A percentile compares a stretch with the other conserved stretches of the same genome.
Evolutionary conservation across 2,329 filamentous ascomycete species (phyloP).

Genomic region (Lasiodiplodia sp.): DNA sequence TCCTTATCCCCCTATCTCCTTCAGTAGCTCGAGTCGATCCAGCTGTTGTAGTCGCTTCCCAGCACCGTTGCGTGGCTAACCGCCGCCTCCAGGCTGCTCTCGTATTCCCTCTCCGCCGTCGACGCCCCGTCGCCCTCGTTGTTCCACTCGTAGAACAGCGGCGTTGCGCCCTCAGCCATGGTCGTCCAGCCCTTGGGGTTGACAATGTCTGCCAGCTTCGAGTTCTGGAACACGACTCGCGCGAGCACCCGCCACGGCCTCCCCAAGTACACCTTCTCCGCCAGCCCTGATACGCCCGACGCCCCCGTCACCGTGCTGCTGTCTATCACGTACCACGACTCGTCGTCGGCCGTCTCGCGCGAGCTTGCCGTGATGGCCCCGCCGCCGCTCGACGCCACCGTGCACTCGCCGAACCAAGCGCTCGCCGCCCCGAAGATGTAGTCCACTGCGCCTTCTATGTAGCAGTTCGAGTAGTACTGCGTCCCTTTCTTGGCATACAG

Average conservation of each 20-base stretch:
- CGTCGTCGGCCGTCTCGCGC: constrained; percentile 40
- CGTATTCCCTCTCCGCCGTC: constrained; percentile 58
- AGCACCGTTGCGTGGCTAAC: constrained; percentile 55
- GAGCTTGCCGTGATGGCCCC: constrained; percentile 45
- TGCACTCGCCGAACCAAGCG: constrained; percentile 60
- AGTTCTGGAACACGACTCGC: constrained; percentile 61
- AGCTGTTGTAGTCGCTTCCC: constrained; percentile 52
- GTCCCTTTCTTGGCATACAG: constrained; percentile 54
- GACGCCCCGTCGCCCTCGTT: constrained; percentile 66
- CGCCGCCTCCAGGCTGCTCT: constrained; percentile 49
- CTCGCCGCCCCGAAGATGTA: constrained; percentile 65
- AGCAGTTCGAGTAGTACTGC: constrained; percentile 63
- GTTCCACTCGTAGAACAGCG: constrained; percentile 64
- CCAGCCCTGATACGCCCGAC: constrained; percentile 36
- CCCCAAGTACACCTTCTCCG: constrained; percentile 56
- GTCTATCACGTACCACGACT: constrained; percentile 64
- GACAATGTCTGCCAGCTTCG: constrained; percentile 62
- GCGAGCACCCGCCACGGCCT: constrained; percentile 62
- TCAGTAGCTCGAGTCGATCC: constrained; percentile 54
- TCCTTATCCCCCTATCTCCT: neutral
- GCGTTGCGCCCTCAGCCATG: constrained; percentile 48
- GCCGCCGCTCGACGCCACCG: constrained; percentile 37
- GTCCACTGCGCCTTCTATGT: constrained; percentile 65
- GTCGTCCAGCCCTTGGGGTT: constrained; percentile 66
- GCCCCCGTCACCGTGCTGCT: constrained; percentile 57